Base-by-base conservation (phyloP, 1,284 basidiomycete species). In the Malassezia cuniculi region DNA sequence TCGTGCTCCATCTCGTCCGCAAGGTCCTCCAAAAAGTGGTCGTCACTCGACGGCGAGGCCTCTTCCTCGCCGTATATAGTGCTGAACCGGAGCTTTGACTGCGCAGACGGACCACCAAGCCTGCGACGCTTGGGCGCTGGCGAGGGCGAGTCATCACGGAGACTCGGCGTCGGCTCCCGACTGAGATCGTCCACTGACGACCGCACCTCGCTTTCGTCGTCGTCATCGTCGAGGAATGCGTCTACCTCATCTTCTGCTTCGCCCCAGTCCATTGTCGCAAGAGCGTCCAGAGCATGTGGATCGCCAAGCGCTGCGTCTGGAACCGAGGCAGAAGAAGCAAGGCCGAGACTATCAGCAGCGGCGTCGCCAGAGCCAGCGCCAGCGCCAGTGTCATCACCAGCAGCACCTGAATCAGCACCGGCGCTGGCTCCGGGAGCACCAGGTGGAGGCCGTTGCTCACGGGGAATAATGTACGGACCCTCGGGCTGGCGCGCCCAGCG, bases 201-300 rank as follows among this genome's bases (percentile, higher is more conserved):
- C 5, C n/a, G 20, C 11, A 19, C 36, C 1, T 52, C 49, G 2
- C 16, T 34, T n/a, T 51, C 34, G 1, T 52, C 50, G 11, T 44
- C 58, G 14, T 62, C 62, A 3, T 53, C 59, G 30, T 80, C 80
- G 48, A 66, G 47, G 25, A 81, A 80, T 27, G 79, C 83, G 42
- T 86, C 81, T n/a, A 86, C 80, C 66, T 86, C 85, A 48, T 81
- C 76, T 51, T 83, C 81, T 44, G 82, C 78, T 50, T 79, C 78
- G 42, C 76, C 75, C 82, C 83, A 85, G 34, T 64, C 57, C 52
- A 66, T 57, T 9, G 50, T 48, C 18, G 47, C 49, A 5, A 61
- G 35, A 25, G 49, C 57, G 24, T 34, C 29, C 19, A 37, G 15
- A 22, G 36, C 27, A n/a, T 27, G 15, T 8, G 14, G 18, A 5